A percentile compares a stretch with the other conserved stretches of the same genome.
phyloP scores from a whole-genome alignment of 2,329 filamentous ascomycete genomes.

The Diaporthe sp. region DNA sequence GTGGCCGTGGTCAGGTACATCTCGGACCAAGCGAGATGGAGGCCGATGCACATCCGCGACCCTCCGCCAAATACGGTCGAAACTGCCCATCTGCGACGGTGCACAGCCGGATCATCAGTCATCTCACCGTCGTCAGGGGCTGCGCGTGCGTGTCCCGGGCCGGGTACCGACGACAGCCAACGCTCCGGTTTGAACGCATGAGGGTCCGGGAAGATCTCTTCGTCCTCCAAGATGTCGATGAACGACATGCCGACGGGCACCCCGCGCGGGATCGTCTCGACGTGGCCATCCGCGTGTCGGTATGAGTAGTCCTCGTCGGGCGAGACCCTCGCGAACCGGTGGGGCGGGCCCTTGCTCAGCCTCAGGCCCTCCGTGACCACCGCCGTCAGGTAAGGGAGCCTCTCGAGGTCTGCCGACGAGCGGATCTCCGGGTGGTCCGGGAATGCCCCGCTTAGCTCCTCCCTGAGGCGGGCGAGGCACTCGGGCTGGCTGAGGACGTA shows the following conservation, averaged over 20 bases:
- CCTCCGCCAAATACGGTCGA: slow-evolving; percentile 2
- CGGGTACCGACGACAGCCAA: slow-evolving; percentile 46
- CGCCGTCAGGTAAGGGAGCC: slow-evolving; percentile 52
- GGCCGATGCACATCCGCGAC: slow-evolving; percentile 16
- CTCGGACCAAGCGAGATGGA: slow-evolving; percentile 23
- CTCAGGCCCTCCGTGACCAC: slow-evolving; percentile 55
- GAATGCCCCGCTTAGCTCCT: slow-evolving; percentile 50
- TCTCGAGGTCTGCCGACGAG: slow-evolving; percentile 50
- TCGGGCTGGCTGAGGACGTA: slow-evolving; percentile 2
- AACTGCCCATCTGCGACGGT: neutral
- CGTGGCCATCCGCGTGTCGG: neutral
- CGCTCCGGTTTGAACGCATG: slow-evolving; percentile 52
- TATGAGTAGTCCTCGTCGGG: slow-evolving; percentile 6
- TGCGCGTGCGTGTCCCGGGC: too few relatives aligned
- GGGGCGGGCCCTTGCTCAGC: slow-evolving; percentile 38
- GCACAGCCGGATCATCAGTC: neutral
- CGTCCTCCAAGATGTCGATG: slow-evolving; percentile 51
- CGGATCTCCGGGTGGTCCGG: slow-evolving; percentile 47
- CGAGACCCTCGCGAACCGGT: slow-evolving; percentile 17
- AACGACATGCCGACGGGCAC: slow-evolving; percentile 52
- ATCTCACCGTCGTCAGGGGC: neutral
- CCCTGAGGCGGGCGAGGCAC: slow-evolving; percentile 7
- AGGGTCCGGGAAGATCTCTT: slow-evolving; percentile 51
- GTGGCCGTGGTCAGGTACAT: slow-evolving; percentile 13
- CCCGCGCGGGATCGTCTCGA: slow-evolving; percentile 47